Conservation (phyloP, 2,329 filamentous ascomycete genomes). For the Cladosporium sp. region DNA sequence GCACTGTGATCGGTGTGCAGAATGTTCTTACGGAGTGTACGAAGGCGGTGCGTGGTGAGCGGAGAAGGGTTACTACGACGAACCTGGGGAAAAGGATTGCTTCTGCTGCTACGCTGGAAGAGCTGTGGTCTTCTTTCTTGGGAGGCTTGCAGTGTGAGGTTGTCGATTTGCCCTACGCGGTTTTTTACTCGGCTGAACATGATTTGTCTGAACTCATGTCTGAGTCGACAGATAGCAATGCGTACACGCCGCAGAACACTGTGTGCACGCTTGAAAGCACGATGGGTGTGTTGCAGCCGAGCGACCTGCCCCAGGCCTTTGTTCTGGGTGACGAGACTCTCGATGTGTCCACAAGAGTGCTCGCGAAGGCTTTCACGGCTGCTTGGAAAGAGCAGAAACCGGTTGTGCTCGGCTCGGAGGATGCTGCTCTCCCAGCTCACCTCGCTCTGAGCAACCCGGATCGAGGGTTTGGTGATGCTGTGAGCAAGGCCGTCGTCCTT, state of each 20-base stretch:
- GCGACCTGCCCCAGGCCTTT: constrained; percentile 27
- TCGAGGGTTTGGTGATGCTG: constrained; percentile 34
- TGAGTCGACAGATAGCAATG: constrained; percentile 10
- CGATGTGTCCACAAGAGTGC: background rate
- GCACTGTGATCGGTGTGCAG: constrained; percentile 18
- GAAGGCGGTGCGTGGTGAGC: constrained; percentile 16
- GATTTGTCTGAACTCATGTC: constrained; percentile 13
- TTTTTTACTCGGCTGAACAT: constrained; percentile 19
- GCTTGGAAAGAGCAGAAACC: constrained; percentile 29
- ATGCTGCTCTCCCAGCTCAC: constrained; percentile 25
- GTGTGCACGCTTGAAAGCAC: constrained; percentile 24
- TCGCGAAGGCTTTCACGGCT: constrained; percentile 30
- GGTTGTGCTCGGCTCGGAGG: constrained; percentile 28
- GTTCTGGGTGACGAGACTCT: constrained; percentile 14
- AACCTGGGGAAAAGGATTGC: constrained; percentile 19
- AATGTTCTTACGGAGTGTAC: constrained; percentile 14
- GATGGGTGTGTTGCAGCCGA: constrained; percentile 21
- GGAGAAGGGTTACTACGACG: constrained; percentile 17
- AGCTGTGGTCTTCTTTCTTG: constrained; percentile 9
- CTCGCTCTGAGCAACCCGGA: constrained; percentile 29
- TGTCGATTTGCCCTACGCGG: constrained; percentile 12
- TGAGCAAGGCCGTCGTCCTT: constrained; percentile 32
- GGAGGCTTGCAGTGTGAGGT: constrained; percentile 15
- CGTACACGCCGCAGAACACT: constrained; percentile 11
- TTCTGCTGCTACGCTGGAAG: background rate